Evolutionary conservation across 2,329 filamentous ascomycete species (phyloP), one percentile per base, ranked within the genome.

Genomic region (Lachnellula hyalina): DNA sequence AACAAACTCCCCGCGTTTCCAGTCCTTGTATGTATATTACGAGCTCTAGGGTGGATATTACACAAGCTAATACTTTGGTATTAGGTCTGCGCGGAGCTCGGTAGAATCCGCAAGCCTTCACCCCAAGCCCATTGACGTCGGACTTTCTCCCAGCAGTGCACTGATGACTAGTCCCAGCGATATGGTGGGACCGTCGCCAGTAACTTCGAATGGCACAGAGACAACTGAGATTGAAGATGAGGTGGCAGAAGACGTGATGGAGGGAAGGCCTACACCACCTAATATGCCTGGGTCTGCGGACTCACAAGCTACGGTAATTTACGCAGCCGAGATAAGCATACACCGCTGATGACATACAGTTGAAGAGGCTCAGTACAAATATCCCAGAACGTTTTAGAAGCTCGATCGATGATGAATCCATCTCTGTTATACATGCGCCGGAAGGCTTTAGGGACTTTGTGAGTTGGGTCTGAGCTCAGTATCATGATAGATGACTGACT

Each of bases 401-500:
- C 50, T 74, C 75, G 51, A 80, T 80, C 23, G 85, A 84, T 58
- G 90, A 96, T 61, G 90, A 92, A 62, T 86, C 90, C 23, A 81
- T 90, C 51, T 96, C 92, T 1, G 92, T 96, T 52, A 96, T 96
- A 63, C 92, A 96, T 76, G 90, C 89, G 15, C 91, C 92, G 0
- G 80, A 90, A 61, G 89, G 87, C 58, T 96, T 94, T 71, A 81
- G 83, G 53, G 82, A 82, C 63, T 96, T 94, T 81, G 89, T 94
- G 70, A 68, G 81, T 69, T 42, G 46, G 34, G 14, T 19, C 14
- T 34, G 19, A n/a, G 42, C 17, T 50, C 44, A 38, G 41, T 9
- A 25, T 21, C 51, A 51, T 51, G 36, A 11, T 17, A 44, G 19
- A 42, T 55, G 57, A 53, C 59, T 62, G 45, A 62, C 45, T 19